Evolutionary conservation across 2,329 filamentous ascomycete genomes (phyloP).

Genomic region (Dendryphion nanum): DNA sequence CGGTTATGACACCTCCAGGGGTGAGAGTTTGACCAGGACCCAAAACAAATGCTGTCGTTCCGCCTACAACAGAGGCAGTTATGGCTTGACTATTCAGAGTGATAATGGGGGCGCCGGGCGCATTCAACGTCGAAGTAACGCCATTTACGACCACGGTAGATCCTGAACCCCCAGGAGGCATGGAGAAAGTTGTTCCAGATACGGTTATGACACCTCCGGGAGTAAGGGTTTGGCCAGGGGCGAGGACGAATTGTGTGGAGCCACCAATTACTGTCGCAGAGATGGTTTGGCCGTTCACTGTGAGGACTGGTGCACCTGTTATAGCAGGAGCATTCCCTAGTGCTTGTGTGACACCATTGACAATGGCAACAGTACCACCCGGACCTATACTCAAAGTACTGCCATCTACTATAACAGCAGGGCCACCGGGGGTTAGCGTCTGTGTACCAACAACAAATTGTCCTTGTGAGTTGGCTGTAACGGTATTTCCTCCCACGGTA

Average conservation of each 20-base stretch:
- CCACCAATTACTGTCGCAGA: constrained; percentile 24
- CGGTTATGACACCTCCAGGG: constrained; percentile 22
- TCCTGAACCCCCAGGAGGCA: constrained; percentile 17
- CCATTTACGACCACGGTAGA: constrained; percentile 29
- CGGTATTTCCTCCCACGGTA: constrained; percentile 20
- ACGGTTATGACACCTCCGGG: constrained; percentile 21
- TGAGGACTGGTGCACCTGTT: constrained; percentile 18
- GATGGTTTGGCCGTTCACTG: constrained; percentile 17
- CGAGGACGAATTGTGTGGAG: constrained; percentile 22
- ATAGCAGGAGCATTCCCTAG: constrained; percentile 17
- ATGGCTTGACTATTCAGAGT: constrained; percentile 11
- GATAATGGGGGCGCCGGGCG: constrained; percentile 10
- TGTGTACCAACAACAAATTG: constrained; percentile 34
- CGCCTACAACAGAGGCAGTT: constrained; percentile 14
- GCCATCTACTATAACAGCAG: constrained; percentile 35
- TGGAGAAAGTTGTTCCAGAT: constrained; percentile 24
- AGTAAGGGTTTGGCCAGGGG: constrained; percentile 13
- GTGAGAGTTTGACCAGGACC: constrained; percentile 23
- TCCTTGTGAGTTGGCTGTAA: constrained; percentile 32
- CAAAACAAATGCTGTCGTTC: constrained; percentile 26
- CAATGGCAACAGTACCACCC: constrained; percentile 35
- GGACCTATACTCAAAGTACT: constrained; percentile 35
- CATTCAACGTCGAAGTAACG: constrained; percentile 17
- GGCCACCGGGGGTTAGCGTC: constrained; percentile 34
- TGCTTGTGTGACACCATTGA: constrained; percentile 34